Evolutionary conservation across 2,329 filamentous ascomycete genomes (phyloP).

Genomic region (Paecilomyces niveus): DNA sequence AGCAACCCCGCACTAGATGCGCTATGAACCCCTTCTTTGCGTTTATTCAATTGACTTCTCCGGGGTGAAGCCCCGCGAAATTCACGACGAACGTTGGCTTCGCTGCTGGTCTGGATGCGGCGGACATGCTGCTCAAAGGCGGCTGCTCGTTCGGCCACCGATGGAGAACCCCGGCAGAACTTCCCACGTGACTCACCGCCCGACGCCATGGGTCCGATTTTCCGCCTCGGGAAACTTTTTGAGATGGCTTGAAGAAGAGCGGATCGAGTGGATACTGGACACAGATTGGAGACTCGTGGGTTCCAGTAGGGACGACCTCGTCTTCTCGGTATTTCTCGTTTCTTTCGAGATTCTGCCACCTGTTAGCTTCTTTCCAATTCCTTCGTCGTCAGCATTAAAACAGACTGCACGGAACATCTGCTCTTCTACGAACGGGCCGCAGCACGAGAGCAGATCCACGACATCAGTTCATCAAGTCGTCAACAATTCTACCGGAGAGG

Average conservation of each 20-base stretch:
- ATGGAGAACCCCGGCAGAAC: slow-evolving; percentile 7
- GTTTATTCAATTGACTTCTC: not conserved
- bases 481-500: not conserved
- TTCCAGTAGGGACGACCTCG: not conserved
- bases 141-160: slow-evolving; percentile 14
- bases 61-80: not conserved
- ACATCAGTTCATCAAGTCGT: not conserved
- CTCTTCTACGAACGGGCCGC: not conserved
- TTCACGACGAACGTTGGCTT: not conserved
- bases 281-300: not conserved
- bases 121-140: slow-evolving; percentile 14
- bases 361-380: not conserved
- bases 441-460: not conserved
- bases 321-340: not conserved
- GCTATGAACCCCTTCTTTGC: not conserved
- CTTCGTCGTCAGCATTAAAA: not conserved
- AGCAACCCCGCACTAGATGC: not conserved
- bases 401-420: not conserved
- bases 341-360: not conserved
- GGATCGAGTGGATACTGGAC: not conserved
- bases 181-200: slow-evolving; percentile 28
- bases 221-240: not conserved
- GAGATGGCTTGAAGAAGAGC: not conserved
- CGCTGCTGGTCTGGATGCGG: not conserved
- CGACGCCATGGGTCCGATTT: not conserved